Conservation (phyloP, 768 basidiomycete species). For the Kwoniella sp. region DNA sequence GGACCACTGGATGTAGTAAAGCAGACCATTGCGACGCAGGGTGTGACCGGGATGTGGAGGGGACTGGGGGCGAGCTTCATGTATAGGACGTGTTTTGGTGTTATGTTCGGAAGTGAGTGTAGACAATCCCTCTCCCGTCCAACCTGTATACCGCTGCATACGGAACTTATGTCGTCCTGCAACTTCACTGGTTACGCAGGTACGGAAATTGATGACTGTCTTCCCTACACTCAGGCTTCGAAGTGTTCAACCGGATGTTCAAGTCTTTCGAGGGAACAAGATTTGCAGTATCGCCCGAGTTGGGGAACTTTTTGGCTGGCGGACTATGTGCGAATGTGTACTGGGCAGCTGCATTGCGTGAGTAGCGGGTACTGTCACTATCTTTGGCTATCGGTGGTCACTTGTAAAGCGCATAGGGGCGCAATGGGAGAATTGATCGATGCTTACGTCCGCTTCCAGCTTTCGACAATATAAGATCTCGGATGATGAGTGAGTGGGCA, state of each 20-base stretch:
- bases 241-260: slow-evolving; percentile 68
- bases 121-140: too few relatives aligned
- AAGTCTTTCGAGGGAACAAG: slow-evolving; percentile 63
- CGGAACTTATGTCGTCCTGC: not conserved
- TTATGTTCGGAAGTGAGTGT: slow-evolving; percentile 66
- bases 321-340: slow-evolving; percentile 54
- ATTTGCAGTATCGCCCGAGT: slow-evolving; percentile 60
- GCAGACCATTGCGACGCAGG: slow-evolving; percentile 67
- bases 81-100: slow-evolving; percentile 71
- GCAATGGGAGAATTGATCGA: too few relatives aligned
- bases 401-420: not conserved
- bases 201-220: not conserved
- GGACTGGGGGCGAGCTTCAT: slow-evolving; percentile 73
- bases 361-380: slow-evolving; percentile 2
- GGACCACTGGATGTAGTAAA: slow-evolving; percentile 58
- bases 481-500: slow-evolving; percentile 59
- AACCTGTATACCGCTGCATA: not conserved
- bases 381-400: too few relatives aligned
- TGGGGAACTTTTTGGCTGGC: slow-evolving; percentile 55
- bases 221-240: slow-evolving; percentile 32
- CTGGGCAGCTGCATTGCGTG: slow-evolving; percentile 45
- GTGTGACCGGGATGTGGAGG: slow-evolving; percentile 69
- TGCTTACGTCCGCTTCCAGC: slow-evolving; percentile 51
- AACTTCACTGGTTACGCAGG: too few relatives aligned
- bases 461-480: slow-evolving; percentile 77